These are phyloP conservation scores for Prunus fruticosa DNA, from an alignment of 306 rosid genomes.

Conservation along the genomic window DNA sequence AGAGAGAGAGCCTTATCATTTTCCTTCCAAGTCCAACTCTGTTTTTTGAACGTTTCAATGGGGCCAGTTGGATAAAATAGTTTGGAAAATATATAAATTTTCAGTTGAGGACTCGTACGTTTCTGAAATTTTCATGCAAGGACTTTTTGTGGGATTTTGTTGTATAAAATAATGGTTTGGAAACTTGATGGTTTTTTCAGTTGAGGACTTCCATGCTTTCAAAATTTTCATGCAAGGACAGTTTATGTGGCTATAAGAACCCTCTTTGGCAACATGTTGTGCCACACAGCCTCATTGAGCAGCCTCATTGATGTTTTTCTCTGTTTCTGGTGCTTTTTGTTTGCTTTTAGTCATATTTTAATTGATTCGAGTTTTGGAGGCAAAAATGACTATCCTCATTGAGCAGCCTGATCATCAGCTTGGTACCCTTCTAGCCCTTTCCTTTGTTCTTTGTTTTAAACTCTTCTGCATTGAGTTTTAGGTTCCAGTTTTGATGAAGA, in stretches of 20 bases:
- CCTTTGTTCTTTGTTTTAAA: not conserved
- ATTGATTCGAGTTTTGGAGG: not conserved
- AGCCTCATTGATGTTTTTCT: not conserved
- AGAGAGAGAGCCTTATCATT: not conserved
- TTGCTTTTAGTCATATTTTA: not conserved
- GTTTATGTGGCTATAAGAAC: slow-evolving; percentile 27
- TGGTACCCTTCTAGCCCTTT: slow-evolving; percentile 30
- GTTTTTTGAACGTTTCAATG: slow-evolving; percentile 18
- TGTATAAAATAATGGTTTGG: not conserved
- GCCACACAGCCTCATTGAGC: not conserved
- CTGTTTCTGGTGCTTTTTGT: not conserved
- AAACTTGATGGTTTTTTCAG: slow-evolving; percentile 9
- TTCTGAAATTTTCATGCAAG: slow-evolving; percentile 39
- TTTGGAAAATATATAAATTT: slow-evolving; percentile 1
- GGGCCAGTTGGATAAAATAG: slow-evolving; percentile 3
- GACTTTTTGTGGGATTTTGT: not conserved
- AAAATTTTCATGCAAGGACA: slow-evolving; percentile 39
- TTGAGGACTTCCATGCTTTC: slow-evolving; percentile 43
- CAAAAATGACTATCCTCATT: slow-evolving; percentile 51
- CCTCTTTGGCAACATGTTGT: not conserved
- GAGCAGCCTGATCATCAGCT: slow-evolving; percentile 31
- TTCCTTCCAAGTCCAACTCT: not conserved
- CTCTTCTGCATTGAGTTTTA: not conserved
- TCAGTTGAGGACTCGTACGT: slow-evolving; percentile 40
- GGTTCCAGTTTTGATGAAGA: not conserved